Evolutionary conservation across 2,329 filamentous ascomycete species (phyloP), one percentile per base, ranked within the genome.

Genomic region (Trichoderma citrinoviride): DNA sequence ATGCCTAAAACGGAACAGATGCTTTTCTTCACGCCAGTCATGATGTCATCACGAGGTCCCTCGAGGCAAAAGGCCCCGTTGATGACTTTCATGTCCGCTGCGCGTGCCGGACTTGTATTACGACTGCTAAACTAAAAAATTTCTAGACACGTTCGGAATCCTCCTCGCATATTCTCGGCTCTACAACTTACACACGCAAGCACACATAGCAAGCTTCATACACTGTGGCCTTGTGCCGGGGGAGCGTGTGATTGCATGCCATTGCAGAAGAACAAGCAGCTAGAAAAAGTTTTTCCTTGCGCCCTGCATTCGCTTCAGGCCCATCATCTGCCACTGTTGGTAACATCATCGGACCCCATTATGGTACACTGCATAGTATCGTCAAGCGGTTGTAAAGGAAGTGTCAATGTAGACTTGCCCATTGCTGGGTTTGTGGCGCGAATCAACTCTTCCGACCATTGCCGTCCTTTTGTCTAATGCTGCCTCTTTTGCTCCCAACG

Each of bases 141-240:
- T 29, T n/a, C 7, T 29, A n/a, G n/a, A n/a, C n/a, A 50, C 10
- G 17, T 19, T 33, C 3, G 14, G 15, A 61, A 61, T 61, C 37
- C 57, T 52, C 21, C 23, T 46, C 58, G 58, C 58, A 62, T 62
- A 62, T 62, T n/a, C 40, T 19, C 58, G 58, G 58, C 58, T 62
- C 49, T 62, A n/a, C 6, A 7, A 25, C 17, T 52, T 52, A 10
- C 47, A 27, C 25, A 33, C 17, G 23, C 47, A 41, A 3, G 6
- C 40, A 17, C 40, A n/a, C 47, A 29, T 15, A 10, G 47, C 33
- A 41, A 43, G 43, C 19, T 41, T 55, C 19, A n/a, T n/a, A n/a
- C n/a, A n/a, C n/a, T n/a, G 55, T 49, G 25, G 29, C 27, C n/a
- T 19, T 23, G 43, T 52, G 54, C 23, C 44, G 17, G 29, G 40